Conservation (phyloP, 345 rosid genomes). For the Syzygium jambos region DNA sequence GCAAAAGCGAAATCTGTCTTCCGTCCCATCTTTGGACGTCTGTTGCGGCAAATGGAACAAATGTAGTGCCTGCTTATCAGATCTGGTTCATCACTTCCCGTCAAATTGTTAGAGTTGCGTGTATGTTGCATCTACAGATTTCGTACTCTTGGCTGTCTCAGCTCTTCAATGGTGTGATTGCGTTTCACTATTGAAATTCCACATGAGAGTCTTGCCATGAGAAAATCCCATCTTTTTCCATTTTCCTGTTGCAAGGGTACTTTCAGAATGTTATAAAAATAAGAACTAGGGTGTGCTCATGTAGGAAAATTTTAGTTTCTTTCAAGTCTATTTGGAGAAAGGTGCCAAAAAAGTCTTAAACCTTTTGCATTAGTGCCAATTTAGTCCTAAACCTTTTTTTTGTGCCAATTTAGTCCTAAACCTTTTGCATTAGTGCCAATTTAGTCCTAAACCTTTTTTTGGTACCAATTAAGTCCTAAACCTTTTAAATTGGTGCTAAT, state of each 20-base stretch:
- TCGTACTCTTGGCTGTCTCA: slow-evolving; percentile 17
- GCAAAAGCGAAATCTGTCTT: neutral
- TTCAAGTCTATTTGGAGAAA: neutral
- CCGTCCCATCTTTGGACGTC: neutral
- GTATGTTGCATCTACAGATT: neutral
- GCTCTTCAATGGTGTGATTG: slow-evolving; percentile 18
- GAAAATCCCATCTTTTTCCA: slow-evolving; percentile 33
- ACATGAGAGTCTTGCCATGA: slow-evolving; percentile 33
- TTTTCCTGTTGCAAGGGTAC: slow-evolving; percentile 18
- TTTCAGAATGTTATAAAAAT: neutral
- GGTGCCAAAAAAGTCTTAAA: too few relatives aligned
- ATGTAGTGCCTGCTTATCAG: neutral
- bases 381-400: too few relatives aligned
- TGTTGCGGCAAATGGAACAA: neutral
- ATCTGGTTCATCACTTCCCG: neutral
- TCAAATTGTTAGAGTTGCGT: neutral
- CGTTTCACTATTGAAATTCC: slow-evolving; percentile 35
- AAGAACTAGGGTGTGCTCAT: neutral
- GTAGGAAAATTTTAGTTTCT: neutral
- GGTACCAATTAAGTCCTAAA: too few relatives aligned
- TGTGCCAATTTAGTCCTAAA: too few relatives aligned
- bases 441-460: too few relatives aligned
- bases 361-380: too few relatives aligned
- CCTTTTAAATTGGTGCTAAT: too few relatives aligned
- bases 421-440: too few relatives aligned